Conservation (phyloP, 257 asterid species). For the Solanum medicagineum region DNA sequence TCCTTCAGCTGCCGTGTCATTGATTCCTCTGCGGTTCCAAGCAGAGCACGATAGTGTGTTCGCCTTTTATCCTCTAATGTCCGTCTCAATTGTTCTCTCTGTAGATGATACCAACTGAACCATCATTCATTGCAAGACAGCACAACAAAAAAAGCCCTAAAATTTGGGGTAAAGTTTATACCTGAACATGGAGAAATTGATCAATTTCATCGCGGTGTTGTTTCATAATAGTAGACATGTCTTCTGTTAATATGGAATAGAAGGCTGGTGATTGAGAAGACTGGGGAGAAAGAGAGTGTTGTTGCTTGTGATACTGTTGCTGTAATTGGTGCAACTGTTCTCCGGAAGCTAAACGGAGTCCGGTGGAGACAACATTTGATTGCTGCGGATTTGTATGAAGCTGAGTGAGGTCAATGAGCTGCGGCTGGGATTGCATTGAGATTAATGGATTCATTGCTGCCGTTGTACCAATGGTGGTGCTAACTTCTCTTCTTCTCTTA, state of each 20-base stretch:
- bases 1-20: slow-evolving; percentile 21
- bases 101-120: neutral
- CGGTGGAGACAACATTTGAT: slow-evolving; percentile 26
- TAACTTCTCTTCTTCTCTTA: slow-evolving; percentile 23
- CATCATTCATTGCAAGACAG: neutral
- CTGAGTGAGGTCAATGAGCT: slow-evolving; percentile 21
- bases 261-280: slow-evolving; percentile 26
- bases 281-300: slow-evolving; percentile 17
- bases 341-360: slow-evolving; percentile 31
- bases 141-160: neutral
- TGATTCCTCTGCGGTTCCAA: slow-evolving; percentile 25
- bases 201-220: slow-evolving; percentile 33
- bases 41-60: slow-evolving; percentile 13
- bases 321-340: slow-evolving; percentile 1
- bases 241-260: slow-evolving; percentile 15
- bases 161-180: neutral
- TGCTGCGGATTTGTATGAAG: slow-evolving; percentile 5
- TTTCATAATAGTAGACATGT: slow-evolving; percentile 16
- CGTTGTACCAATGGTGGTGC: neutral
- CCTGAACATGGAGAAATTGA: slow-evolving; percentile 7
- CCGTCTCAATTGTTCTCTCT: slow-evolving; percentile 25
- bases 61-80: slow-evolving; percentile 27
- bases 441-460: slow-evolving; percentile 5
- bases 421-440: slow-evolving; percentile 8
- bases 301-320: neutral